phyloP scores from a whole-genome alignment of 495 filamentous ascomycete species.

The Penicillium salamii region DNA sequence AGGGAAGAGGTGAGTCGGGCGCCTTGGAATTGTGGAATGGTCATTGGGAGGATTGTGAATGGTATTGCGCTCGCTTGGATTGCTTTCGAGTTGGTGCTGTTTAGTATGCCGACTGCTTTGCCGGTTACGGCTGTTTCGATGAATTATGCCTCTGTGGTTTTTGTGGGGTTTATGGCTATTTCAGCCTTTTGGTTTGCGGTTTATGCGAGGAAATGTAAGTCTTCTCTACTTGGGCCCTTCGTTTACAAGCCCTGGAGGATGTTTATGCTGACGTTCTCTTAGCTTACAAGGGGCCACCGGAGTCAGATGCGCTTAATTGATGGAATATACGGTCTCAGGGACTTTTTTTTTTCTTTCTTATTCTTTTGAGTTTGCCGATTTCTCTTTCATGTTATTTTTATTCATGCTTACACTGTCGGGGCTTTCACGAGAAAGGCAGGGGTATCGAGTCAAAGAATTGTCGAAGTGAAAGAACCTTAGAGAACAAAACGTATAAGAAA shows the following conservation, averaged over 20 bases:
- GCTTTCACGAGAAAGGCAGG: no score
- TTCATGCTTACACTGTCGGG: no score
- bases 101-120: slow-evolving; percentile 50
- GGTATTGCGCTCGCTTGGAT: slow-evolving; percentile 58
- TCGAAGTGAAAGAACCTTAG: no score
- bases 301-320: slow-evolving; percentile 31
- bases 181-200: slow-evolving; percentile 42
- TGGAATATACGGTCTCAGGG: no score
- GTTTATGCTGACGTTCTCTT: slow-evolving; percentile 5
- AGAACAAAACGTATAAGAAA: no score
- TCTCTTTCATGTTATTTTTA: background rate
- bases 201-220: slow-evolving; percentile 46
- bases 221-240: background rate
- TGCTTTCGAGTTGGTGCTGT: slow-evolving; percentile 56
- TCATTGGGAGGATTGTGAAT: slow-evolving; percentile 56
- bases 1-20: slow-evolving; percentile 50
- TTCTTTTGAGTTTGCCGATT: no score
- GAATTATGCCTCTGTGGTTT: slow-evolving; percentile 65
- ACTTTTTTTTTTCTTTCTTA: no score
- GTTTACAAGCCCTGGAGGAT: background rate
- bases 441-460: no score
- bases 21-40: slow-evolving; percentile 52
- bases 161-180: slow-evolving; percentile 52
- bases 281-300: slow-evolving; percentile 49
- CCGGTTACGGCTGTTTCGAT: slow-evolving; percentile 48